Conservation (phyloP, 345 rosid genomes). For the Raphanus sativus region DNA sequence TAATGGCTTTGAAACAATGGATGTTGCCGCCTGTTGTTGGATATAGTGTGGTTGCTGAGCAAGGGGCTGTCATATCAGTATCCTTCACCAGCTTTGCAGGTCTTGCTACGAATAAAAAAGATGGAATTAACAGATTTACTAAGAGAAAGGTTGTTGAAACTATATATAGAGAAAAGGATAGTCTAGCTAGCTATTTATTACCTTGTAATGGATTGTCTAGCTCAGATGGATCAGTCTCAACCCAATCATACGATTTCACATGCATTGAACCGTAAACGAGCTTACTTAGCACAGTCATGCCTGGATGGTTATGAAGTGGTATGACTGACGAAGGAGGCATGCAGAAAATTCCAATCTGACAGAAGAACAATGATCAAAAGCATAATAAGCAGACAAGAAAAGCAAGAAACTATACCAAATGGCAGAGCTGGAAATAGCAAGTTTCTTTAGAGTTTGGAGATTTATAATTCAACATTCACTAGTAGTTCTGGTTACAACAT, state of each 20-base stretch:
- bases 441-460: neutral
- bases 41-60: slow-evolving; percentile 67
- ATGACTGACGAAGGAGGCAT: slow-evolving; percentile 91
- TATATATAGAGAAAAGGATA: neutral
- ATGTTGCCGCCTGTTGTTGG: slow-evolving; percentile 82
- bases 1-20: slow-evolving; percentile 77
- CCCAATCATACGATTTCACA: slow-evolving; percentile 93
- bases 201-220: slow-evolving; percentile 69
- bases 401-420: neutral
- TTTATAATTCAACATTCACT: too few species aligned
- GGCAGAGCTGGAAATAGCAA: neutral
- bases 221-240: slow-evolving; percentile 45
- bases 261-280: slow-evolving; percentile 83
- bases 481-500: neutral
- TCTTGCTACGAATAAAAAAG: slow-evolving; percentile 60
- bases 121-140: slow-evolving; percentile 1
- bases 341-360: slow-evolving; percentile 93
- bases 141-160: neutral
- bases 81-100: slow-evolving; percentile 74
- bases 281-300: slow-evolving; percentile 96
- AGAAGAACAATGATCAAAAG: slow-evolving; percentile 1
- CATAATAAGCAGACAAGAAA: slow-evolving; percentile 16
- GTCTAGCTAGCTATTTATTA: too few species aligned
- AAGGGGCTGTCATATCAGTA: slow-evolving; percentile 71
- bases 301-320: slow-evolving; percentile 98